Conservation (phyloP, 2,329 filamentous ascomycete genomes). For the Tolypocladium ophioglossoides region DNA sequence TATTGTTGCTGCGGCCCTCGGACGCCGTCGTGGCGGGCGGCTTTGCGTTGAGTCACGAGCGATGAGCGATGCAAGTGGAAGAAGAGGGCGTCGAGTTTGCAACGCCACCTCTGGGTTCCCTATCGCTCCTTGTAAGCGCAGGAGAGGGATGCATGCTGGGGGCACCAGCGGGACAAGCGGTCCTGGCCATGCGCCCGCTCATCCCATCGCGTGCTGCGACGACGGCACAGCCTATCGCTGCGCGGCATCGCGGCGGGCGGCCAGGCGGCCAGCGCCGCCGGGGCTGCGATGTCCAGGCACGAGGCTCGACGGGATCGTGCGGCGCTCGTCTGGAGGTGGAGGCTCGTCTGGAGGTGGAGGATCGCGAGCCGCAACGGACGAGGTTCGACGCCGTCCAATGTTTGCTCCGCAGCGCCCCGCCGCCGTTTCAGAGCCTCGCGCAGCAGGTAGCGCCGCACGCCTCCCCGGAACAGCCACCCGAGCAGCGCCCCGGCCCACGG, state of each 20-base stretch:
- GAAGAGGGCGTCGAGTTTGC: neutral
- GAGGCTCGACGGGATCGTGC: neutral
- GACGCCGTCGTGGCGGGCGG: neutral
- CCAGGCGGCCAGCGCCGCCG: neutral
- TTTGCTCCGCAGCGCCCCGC: neutral
- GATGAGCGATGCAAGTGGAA: neutral
- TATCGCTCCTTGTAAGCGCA: too few relatives aligned
- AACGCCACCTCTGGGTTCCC: neutral
- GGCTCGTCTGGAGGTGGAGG: neutral
- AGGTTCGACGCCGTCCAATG: neutral
- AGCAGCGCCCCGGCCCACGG: neutral
- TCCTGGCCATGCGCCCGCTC: neutral
- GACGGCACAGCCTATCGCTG: constrained; percentile 3
- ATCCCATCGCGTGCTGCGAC: constrained; percentile 3
- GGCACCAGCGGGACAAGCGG: neutral
- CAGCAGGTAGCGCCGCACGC: neutral
- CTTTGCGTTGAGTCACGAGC: neutral
- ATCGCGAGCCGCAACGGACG: neutral
- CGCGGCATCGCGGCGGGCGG: neutral
- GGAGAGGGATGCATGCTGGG: neutral
- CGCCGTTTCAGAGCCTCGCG: neutral
- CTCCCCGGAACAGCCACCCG: neutral
- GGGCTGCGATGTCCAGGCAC: neutral
- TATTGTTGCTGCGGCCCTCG: neutral
- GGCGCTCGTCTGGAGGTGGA: too few relatives aligned